Evolutionary conservation across 345 rosid species (phyloP).

Genomic region (Gossypium turneri): DNA sequence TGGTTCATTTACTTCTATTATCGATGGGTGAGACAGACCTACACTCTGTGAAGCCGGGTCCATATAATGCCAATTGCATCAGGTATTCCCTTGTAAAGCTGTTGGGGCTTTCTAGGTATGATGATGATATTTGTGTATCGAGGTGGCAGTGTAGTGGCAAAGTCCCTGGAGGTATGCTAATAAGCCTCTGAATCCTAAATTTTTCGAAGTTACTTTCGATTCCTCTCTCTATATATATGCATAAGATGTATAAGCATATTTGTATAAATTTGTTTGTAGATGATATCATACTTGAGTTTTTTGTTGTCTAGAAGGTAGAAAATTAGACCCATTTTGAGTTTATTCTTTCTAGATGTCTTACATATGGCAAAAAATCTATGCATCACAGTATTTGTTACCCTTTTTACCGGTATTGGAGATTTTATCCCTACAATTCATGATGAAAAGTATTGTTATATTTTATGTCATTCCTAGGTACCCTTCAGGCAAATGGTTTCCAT

Average conservation of each 20-base stretch:
- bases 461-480: not conserved
- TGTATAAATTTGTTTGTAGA: not conserved
- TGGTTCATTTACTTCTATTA: constrained; percentile 18
- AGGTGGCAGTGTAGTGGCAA: constrained; percentile 76
- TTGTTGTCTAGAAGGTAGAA: not conserved
- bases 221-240: not conserved
- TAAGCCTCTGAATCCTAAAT: not conserved
- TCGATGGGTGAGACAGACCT: constrained; percentile 56
- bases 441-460: not conserved
- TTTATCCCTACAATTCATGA: not conserved
- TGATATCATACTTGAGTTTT: not conserved
- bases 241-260: too few species aligned
- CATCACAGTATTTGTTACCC: not conserved
- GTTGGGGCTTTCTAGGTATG: constrained; percentile 45
- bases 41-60: constrained; percentile 46
- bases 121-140: constrained; percentile 31
- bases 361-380: not conserved
- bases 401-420: not conserved
- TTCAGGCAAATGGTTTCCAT: not conserved
- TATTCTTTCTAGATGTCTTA: not conserved
- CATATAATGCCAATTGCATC: constrained; percentile 59
- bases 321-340: not conserved
- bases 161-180: constrained; percentile 79
- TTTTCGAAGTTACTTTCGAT: not conserved
- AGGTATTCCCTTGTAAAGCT: constrained; percentile 69